phyloP scores from a whole-genome alignment of 257 asterid species.

The Handroanthus guayacan region DNA sequence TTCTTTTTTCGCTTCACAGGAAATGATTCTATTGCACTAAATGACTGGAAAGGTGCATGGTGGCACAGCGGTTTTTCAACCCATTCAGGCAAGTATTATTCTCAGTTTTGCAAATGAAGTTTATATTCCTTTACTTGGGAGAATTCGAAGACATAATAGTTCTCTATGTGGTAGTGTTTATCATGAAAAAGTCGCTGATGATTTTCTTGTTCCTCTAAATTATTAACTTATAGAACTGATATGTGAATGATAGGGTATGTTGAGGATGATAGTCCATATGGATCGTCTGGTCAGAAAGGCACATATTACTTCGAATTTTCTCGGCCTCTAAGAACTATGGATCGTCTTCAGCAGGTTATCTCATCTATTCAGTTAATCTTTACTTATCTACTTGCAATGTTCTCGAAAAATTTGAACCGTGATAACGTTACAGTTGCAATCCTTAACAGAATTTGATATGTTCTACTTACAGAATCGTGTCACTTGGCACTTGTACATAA shows the following conservation, averaged over 20 bases:
- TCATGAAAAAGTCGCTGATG: background rate
- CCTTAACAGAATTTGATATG: background rate
- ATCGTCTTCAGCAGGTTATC: constrained; percentile 84
- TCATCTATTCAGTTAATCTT: background rate
- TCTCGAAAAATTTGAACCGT: background rate
- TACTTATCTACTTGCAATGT: background rate
- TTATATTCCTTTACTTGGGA: background rate
- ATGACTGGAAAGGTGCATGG: constrained; percentile 91
- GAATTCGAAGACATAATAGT: background rate
- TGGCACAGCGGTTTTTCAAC: constrained; percentile 88
- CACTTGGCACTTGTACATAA: too few relatives aligned
- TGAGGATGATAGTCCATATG: constrained; percentile 80
- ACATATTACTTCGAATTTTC: constrained; percentile 81
- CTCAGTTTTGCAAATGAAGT: constrained; percentile 15
- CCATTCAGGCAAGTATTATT: constrained; percentile 60
- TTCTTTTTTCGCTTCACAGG: constrained; percentile 45
- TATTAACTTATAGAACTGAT: background rate
- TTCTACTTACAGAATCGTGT: too few relatives aligned
- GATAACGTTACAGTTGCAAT: background rate
- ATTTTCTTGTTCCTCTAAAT: constrained; percentile 13
- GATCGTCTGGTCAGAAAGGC: constrained; percentile 69
- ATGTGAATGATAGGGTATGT: constrained; percentile 56
- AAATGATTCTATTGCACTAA: constrained; percentile 62
- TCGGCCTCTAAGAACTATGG: constrained; percentile 84
- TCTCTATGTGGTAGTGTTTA: background rate